Base-by-base conservation (phyloP, 2,329 filamentous ascomycete species). In the Rachicladosporium sp. region DNA sequence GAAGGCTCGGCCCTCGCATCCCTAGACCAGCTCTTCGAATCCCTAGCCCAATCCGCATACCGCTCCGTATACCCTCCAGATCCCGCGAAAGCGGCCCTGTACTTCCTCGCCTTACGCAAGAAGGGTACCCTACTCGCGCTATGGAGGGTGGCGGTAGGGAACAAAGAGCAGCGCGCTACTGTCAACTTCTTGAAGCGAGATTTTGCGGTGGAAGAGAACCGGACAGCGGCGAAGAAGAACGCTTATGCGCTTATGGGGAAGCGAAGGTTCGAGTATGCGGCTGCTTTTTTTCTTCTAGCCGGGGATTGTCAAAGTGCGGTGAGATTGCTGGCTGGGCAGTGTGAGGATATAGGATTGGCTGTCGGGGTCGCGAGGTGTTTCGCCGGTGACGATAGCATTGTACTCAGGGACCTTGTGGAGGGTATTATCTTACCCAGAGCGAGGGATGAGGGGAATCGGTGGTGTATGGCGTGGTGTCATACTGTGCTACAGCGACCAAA, bases 391-490 rank as follows among this genome's bases (percentile, higher is more conserved):
- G 70, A 78, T 13, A 83, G 85, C 0, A 78, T 79, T 0, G 75
- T 91, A 0, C 59, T 96, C 2, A 71, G 71, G 19, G 76, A 74
- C 41, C 69, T 98, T 6, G 67, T 98, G 1, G 76, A 84, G 51
- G 82, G 93, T 8, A 82, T 81, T 44, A 75, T 96, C 2, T 68
- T 96, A 0, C 74, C 78, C 0, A 64, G 83, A 45, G 91, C 91
- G 11, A 78, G 82, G 0, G 72, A 78, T 31, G 79, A 89, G 46
- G 86, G 86, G 2, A 89, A 98, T 55, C 74, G 89, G 42, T 98
- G 91, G 89, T 74, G 94, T 43, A 84, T 88, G 8, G 91, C 83
- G 0, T 98, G 91, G 91, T 84, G 85, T 2, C 94, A 94, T 56
- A 93, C 86, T 81, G 84, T 94, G 71, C 70, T 96, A 4, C 78